phyloP scores from a whole-genome alignment of 441 rosid species.

The Populus hybrid region DNA sequence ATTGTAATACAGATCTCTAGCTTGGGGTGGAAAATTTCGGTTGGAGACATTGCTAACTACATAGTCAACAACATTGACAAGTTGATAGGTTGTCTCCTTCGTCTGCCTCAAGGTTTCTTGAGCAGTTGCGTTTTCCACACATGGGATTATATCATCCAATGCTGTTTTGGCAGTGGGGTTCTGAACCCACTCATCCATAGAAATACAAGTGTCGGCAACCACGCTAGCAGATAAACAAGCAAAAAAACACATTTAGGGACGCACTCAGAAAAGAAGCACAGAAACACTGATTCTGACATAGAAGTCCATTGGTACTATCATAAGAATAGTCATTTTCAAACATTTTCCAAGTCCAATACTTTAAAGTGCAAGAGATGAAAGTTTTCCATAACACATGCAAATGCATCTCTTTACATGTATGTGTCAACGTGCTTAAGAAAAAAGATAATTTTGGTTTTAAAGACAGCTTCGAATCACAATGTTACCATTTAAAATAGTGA shows the following conservation, averaged over 20 bases:
- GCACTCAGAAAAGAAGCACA: neutral
- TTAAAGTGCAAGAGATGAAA: neutral
- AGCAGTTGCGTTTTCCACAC: constrained; percentile 83
- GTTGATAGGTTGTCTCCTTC: constrained; percentile 59
- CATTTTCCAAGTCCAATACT: neutral
- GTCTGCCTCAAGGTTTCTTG: constrained; percentile 60
- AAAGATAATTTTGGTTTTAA: no score
- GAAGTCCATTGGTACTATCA: neutral
- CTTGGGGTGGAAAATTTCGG: constrained; percentile 47
- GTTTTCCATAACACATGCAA: neutral
- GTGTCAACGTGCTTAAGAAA: no score
- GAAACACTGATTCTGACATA: neutral
- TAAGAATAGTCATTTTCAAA: neutral
- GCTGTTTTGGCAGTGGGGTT: constrained; percentile 80
- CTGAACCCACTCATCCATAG: constrained; percentile 89
- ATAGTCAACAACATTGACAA: constrained; percentile 48
- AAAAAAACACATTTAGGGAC: constrained; percentile 6
- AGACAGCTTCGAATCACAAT: neutral
- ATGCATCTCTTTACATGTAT: neutral
- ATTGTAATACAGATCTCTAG: constrained; percentile 53
- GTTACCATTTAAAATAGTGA: neutral
- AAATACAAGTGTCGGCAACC: constrained; percentile 74
- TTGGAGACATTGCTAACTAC: constrained; percentile 46
- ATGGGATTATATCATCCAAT: constrained; percentile 83
- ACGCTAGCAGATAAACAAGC: constrained; percentile 36